A percentile compares a stretch with the other conserved stretches of the same genome.
Conservation (phyloP, 2,329 filamentous ascomycete species). For the Tolypocladium guangdongense region DNA sequence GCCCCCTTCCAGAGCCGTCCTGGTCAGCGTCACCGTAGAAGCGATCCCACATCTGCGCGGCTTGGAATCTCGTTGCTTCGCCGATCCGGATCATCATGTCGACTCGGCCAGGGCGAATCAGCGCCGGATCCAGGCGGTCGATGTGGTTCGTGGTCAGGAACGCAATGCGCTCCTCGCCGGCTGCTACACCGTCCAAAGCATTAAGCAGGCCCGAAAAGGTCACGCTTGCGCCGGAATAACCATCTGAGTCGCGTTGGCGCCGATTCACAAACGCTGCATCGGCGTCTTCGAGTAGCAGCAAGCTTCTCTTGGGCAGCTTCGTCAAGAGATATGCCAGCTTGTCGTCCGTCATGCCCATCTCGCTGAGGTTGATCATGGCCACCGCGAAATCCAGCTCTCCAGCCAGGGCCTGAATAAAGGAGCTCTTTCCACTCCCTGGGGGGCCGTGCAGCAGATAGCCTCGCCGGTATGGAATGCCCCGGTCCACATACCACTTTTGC, state of each 20-base stretch:
- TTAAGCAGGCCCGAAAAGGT: slow-evolving; percentile 90
- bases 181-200: slow-evolving; percentile 82
- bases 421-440: slow-evolving; percentile 86
- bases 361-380: slow-evolving; percentile 83
- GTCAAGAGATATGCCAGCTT: slow-evolving; percentile 77
- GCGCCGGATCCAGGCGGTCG: slow-evolving; percentile 75
- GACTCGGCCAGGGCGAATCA: slow-evolving; percentile 83
- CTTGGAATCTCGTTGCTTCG: slow-evolving; percentile 77
- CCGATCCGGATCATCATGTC: slow-evolving; percentile 89
- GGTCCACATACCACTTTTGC: slow-evolving; percentile 81
- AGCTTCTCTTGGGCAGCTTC: slow-evolving; percentile 70
- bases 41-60: slow-evolving; percentile 79
- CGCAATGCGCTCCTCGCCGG: slow-evolving; percentile 84
- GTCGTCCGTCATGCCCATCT: slow-evolving; percentile 82
- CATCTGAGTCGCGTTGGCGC: slow-evolving; percentile 64
- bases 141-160: slow-evolving; percentile 95
- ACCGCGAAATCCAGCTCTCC: slow-evolving; percentile 90
- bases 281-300: slow-evolving; percentile 80
- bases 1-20: slow-evolving; percentile 47
- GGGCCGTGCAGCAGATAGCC: slow-evolving; percentile 86
- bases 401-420: slow-evolving; percentile 90
- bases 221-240: slow-evolving; percentile 77
- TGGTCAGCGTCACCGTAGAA: slow-evolving; percentile 81
- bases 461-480: slow-evolving; percentile 86
- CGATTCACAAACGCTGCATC: slow-evolving; percentile 85